Conservation (phyloP, 2,329 filamentous ascomycete genomes). For the Penicillium hordei region DNA sequence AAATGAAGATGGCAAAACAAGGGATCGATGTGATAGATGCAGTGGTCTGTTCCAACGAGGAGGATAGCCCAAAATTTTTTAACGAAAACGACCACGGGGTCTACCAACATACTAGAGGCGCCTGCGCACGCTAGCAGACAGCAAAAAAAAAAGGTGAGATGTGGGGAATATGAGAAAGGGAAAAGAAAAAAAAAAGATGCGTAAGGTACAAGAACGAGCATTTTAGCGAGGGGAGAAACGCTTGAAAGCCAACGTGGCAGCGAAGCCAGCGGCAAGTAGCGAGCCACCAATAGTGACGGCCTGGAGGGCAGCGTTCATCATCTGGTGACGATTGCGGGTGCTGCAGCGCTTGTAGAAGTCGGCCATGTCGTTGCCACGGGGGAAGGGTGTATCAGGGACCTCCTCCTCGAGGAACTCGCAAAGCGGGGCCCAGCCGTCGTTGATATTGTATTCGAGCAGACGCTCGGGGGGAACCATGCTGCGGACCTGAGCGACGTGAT, state of each 20-base stretch:
- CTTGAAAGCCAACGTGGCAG: conserved; percentile 43
- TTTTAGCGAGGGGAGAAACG: conserved; percentile 35
- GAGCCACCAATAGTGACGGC: conserved; percentile 52
- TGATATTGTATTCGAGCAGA: conserved; percentile 55
- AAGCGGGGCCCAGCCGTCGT: conserved; percentile 55
- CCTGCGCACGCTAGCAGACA: conserved; percentile 25
- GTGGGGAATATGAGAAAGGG: conserved; percentile 9
- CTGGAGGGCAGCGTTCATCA: conserved; percentile 56
- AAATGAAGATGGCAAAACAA: neutral
- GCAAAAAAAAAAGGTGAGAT: neutral
- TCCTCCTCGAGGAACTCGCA: conserved; percentile 57
- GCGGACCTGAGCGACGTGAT: conserved; percentile 56
- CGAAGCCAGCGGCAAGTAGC: conserved; percentile 48
- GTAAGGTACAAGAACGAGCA: neutral
- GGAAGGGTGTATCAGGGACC: conserved; percentile 52
- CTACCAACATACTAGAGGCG: conserved; percentile 12
- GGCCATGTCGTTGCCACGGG: conserved; percentile 55
- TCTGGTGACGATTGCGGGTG: conserved; percentile 55
- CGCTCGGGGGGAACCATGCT: conserved; percentile 50
- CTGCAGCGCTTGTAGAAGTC: conserved; percentile 57
- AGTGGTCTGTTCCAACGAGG: conserved; percentile 5
- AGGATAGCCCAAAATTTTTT: neutral
- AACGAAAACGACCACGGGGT: neutral
- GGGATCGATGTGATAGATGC: conserved; percentile 9
- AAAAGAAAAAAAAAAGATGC: neutral